Base-by-base conservation (phyloP, 2,329 filamentous ascomycete genomes). In the Metarhizium guizhouense region DNA sequence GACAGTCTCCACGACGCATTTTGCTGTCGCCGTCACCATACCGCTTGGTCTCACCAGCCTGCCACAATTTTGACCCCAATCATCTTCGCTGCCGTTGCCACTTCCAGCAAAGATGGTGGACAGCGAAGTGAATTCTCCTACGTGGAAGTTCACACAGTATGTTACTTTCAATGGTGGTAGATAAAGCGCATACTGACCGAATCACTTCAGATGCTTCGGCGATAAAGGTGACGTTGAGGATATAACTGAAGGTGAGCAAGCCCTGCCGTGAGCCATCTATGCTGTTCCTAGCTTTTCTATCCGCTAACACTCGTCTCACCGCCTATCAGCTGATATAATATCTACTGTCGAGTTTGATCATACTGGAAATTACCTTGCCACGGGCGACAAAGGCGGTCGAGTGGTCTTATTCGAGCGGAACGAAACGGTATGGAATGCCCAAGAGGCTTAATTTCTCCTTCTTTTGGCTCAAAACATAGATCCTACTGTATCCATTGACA, bases 91-190 rank as follows among this genome's bases (percentile, higher is more conserved):
- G 56, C 66, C 63, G 62, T 65, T 67, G 65, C 63, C 64, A 61
- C 55, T 45, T 11, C 36, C 13, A 38, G 66, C 67, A 76, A 93
- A 87, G 79, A 96, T 97, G 92, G 92, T 94, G 80, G 92, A 96
- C 84, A 88, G 87, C 79, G 91, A 95, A 79, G 82, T 88, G 77
- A 90, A 85, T 81, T 87, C 90, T 78, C 92, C 92, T 72, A 97
- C 92, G 77, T 97, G 93, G 93, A 97, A 97, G 82, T 97, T 97
- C 79, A 97, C 93, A 75, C 93, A 97, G 92, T 95, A 88, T 75
- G 90, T 81, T 55, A 25, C 38, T 38, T 54, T 51, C 52, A 49
- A 48, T 38, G 47, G 55, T 47, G 58, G 62, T 7, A 20, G 18
- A 6, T 10, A 18, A 30, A 11, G 10, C 18, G 52, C 58, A 62